A percentile compares a stretch with the other conserved stretches of the same genome.
Evolutionary conservation across 306 rosid genomes (phyloP).

Genomic region (Corylus heterophylla): DNA sequence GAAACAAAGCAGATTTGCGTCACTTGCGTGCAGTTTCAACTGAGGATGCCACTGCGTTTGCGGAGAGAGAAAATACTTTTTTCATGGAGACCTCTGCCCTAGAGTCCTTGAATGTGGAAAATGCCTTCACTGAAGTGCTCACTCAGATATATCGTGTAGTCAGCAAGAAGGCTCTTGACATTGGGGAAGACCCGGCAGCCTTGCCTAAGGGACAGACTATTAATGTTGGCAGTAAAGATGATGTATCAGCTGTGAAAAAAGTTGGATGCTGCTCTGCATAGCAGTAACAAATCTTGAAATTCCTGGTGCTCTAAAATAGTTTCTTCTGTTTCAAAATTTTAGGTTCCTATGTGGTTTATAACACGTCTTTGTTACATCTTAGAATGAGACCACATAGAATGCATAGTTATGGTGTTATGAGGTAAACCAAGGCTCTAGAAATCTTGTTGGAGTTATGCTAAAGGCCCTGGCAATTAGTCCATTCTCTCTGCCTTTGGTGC

Average conservation of each 20-base stretch:
- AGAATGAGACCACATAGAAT: background rate
- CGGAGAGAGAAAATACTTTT: conserved; percentile 66
- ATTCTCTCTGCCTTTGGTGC: background rate
- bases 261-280: conserved; percentile 76
- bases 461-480: conserved; percentile 3
- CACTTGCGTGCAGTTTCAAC: conserved; percentile 68
- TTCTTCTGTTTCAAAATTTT: conserved; percentile 22
- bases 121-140: conserved; percentile 79
- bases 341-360: conserved; percentile 2
- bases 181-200: conserved; percentile 76
- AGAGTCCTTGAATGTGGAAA: conserved; percentile 77
- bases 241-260: conserved; percentile 71
- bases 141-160: conserved; percentile 72
- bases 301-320: conserved; percentile 9
- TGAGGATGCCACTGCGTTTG: conserved; percentile 64
- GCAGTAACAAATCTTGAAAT: conserved; percentile 22
- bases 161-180: conserved; percentile 73
- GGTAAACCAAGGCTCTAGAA: conserved; percentile 4
- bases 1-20: conserved; percentile 85
- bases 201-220: conserved; percentile 82
- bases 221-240: conserved; percentile 65
- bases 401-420: background rate
- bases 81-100: conserved; percentile 87
- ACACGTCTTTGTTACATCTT: background rate
- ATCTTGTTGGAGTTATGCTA: background rate